Percentiles rank a stretch among this genome's conserved stretches.
These are phyloP conservation scores for Danielia reshetovae DNA, from an alignment of 805 yeast genomes.

Conservation along the genomic window DNA sequence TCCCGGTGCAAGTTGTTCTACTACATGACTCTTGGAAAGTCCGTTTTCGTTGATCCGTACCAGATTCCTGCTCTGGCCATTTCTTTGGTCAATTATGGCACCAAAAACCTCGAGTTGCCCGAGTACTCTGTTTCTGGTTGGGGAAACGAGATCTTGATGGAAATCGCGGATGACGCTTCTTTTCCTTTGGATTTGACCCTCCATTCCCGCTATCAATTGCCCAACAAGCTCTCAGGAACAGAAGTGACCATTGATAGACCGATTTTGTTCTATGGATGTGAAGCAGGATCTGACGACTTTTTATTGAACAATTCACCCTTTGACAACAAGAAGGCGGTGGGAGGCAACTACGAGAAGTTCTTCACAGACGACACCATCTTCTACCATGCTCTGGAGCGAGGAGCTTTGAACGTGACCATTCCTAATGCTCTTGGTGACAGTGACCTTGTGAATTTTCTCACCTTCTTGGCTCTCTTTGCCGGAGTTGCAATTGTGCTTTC, in stretches of 20 bases:
- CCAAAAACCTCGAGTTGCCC: constrained; percentile 37
- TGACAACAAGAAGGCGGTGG: constrained; percentile 24
- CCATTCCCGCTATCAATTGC: constrained; percentile 41
- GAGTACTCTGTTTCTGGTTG: constrained; percentile 33
- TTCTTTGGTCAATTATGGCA: constrained; percentile 28
- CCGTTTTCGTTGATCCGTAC: constrained; percentile 37
- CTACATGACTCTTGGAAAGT: constrained; percentile 28
- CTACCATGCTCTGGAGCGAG: constrained; percentile 23
- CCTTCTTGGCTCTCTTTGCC: constrained; percentile 8
- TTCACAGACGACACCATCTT: constrained; percentile 40
- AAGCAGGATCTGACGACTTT: constrained; percentile 22
- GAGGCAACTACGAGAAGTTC: constrained; percentile 32
- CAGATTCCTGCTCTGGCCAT: constrained; percentile 26
- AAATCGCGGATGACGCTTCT: constrained; percentile 14
- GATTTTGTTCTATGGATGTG: constrained; percentile 35
- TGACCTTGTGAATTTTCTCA: constrained; percentile 4
- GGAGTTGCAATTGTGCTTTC: constrained; percentile 9
- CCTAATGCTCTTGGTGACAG: constrained; percentile 11
- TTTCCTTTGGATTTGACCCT: constrained; percentile 22
- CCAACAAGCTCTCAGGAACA: constrained; percentile 12
- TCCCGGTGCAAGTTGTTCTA: constrained; percentile 29
- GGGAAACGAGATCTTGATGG: constrained; percentile 39
- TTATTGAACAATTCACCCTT: constrained; percentile 36
- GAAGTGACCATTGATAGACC: constrained; percentile 21
- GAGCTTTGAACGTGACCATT: constrained; percentile 5